phyloP scores from a whole-genome alignment of 2,329 filamentous ascomycete species.

The Didymella pomorum region DNA sequence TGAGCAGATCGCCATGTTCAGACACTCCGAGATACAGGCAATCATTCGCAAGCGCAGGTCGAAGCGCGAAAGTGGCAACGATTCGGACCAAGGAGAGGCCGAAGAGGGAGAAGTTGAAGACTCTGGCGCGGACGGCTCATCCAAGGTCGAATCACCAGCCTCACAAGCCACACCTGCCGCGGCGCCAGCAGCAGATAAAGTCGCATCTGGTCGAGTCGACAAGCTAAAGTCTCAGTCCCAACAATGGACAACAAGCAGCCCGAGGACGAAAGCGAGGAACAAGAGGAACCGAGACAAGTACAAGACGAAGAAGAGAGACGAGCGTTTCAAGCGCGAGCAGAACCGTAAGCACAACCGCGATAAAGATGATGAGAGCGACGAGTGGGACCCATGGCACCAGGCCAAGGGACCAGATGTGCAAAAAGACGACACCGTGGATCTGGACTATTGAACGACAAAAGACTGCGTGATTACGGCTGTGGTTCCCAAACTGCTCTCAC shows the following conservation, averaged over 20 bases:
- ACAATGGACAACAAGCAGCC: conserved; percentile 40
- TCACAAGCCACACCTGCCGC: conserved; percentile 3
- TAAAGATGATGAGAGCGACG: conserved; percentile 43
- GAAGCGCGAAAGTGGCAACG: conserved; percentile 32
- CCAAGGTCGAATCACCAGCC: not conserved
- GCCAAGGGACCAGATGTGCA: conserved; percentile 56
- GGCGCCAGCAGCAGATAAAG: conserved; percentile 19
- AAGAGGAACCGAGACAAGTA: conserved; percentile 38
- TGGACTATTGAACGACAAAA: conserved; percentile 56
- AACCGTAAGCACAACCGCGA: conserved; percentile 26
- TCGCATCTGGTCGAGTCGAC: conserved; percentile 25
- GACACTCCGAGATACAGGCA: conserved; percentile 83
- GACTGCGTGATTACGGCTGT: not conserved
- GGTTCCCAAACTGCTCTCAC: too few relatives aligned
- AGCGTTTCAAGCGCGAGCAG: conserved; percentile 29
- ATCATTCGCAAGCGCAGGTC: conserved; percentile 59
- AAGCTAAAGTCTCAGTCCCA: conserved; percentile 33
- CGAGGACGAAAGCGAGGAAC: conserved; percentile 36
- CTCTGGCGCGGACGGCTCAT: conserved; percentile 1
- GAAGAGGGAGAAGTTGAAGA: conserved; percentile 24
- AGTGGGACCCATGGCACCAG: conserved; percentile 56
- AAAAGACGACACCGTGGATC: conserved; percentile 49
- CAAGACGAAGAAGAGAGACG: conserved; percentile 35
- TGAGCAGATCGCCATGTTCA: conserved; percentile 88
- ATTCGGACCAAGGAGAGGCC: conserved; percentile 24